These are phyloP conservation scores for Saccharum spontaneum DNA, from an alignment of 176 grass and related monocot genomes.

Conservation along the genomic window DNA sequence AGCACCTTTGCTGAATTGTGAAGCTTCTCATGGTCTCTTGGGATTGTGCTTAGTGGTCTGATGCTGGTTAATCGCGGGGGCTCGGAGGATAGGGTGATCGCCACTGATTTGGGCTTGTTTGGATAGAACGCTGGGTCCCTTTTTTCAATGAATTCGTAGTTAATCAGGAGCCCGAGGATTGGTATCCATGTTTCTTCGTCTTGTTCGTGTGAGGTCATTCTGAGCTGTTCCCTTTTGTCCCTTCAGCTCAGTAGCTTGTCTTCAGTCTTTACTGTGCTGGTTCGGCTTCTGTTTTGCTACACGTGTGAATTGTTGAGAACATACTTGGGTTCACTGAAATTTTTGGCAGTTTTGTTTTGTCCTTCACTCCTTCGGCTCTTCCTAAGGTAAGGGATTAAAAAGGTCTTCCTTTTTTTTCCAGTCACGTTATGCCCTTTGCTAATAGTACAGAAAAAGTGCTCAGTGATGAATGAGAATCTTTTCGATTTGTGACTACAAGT, in stretches of 20 bases:
- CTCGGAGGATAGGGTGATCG: neutral
- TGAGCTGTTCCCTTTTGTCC: neutral
- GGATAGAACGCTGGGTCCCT: neutral
- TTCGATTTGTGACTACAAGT: neutral
- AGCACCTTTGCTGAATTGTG: neutral
- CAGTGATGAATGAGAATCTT: neutral
- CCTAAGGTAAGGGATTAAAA: neutral
- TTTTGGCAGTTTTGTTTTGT: neutral
- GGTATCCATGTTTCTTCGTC: neutral
- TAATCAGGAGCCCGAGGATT: neutral
- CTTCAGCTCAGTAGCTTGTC: neutral
- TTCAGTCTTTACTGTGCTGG: neutral
- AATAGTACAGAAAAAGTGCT: neutral
- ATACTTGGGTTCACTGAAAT: neutral
- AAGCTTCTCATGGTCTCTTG: neutral
- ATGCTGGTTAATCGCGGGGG: neutral
- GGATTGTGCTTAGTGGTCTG: neutral
- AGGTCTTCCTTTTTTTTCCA: neutral
- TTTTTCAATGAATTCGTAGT: neutral
- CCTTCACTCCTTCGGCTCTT: neutral
- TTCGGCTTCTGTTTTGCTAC: neutral
- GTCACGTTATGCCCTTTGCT: constrained; percentile 3
- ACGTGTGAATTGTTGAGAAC: neutral
- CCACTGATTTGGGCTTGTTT: neutral
- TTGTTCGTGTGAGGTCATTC: neutral